Evolutionary conservation across 176 grass and related monocot genomes (phyloP).

Genomic region (Sorghum bicolor): DNA sequence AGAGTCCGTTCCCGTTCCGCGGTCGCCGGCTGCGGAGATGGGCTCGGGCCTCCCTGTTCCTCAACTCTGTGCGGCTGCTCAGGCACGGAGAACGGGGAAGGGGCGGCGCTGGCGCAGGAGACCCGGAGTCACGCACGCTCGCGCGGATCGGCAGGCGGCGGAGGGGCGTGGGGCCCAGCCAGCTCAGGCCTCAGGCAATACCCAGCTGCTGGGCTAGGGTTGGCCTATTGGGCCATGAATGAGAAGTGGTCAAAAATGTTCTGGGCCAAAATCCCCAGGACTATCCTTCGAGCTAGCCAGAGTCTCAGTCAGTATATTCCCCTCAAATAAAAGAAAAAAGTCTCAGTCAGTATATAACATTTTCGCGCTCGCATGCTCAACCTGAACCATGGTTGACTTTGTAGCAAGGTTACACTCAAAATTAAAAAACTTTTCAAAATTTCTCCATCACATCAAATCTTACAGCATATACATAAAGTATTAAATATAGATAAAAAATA

Average conservation of each 20-base stretch:
- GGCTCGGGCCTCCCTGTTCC: not conserved
- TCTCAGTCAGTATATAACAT: too few species aligned
- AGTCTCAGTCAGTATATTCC: too few species aligned
- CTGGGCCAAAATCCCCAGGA: not conserved
- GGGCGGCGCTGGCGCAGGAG: too few species aligned
- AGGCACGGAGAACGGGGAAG: not conserved
- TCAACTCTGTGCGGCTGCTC: not conserved
- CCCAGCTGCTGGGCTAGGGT: not conserved
- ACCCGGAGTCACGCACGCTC: not conserved
- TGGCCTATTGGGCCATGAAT: not conserved
- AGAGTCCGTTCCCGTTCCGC: not conserved
- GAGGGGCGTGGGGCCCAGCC: not conserved
- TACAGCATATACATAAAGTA: too few species aligned
- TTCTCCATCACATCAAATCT: too few species aligned
- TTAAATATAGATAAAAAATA: too few species aligned
- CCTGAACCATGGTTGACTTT: not conserved
- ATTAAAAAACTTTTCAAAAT: too few species aligned
- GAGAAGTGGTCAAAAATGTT: not conserved
- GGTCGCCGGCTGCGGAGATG: not conserved
- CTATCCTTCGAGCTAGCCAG: not conserved
- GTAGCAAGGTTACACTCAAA: too few species aligned
- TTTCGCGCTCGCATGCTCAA: not conserved
- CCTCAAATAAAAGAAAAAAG: too few species aligned
- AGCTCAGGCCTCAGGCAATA: too few species aligned
- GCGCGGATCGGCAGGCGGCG: not conserved